Base-by-base conservation (phyloP, 2,329 filamentous ascomycete species). In the Neofusicoccum umdonicola region DNA sequence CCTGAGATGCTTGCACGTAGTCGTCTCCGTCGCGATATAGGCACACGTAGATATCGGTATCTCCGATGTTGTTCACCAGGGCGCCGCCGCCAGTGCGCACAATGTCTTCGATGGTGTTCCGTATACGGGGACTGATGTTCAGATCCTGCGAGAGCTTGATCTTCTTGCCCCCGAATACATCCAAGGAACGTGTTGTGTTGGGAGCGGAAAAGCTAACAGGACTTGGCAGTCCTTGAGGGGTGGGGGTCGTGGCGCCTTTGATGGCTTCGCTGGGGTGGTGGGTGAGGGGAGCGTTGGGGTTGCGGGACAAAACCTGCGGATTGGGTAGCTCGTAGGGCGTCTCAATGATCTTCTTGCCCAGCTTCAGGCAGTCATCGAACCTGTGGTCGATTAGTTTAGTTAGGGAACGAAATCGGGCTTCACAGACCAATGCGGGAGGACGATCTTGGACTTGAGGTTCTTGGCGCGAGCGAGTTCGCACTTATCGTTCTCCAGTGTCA, bases 311-410 rank as follows among this genome's bases (percentile, higher is more conserved):
- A 39, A 96, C 90, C 68, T 96, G 92, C 1, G 95, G 91, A 68
- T 98, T 84, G 1, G 95, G 95, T 1, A 98, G 83, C 19, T 87
- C 80, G 73, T 99, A 99, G 0, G 95, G 95, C 6, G 83, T 81
- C 75, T 99, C 95, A 70, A 92, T 90, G 70, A 99, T 97, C 66
- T 91, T 88, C 77, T 92, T 93, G 57, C 94, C 93, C 34, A 99
- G 86, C 77, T 91, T 95, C 69, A 99, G 86, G 78, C 95, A 99
- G 75, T 97, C 94, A 71, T 98, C 94, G 73, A 99, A 97, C 93
- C 91, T 93, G 8, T 41, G 34, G n/a, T 64, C 76, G 31, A 35
- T 71, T 66, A 70, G 66, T 68, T 27, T 56, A 48, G 42, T 34
- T 44, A 37, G 44, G 17, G n/a, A 2, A 4, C 62, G 15, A 61